A percentile compares a stretch with the other conserved stretches of the same genome.
Conservation (phyloP, 2,329 filamentous ascomycete genomes). For the Fusarium haematococcum region DNA sequence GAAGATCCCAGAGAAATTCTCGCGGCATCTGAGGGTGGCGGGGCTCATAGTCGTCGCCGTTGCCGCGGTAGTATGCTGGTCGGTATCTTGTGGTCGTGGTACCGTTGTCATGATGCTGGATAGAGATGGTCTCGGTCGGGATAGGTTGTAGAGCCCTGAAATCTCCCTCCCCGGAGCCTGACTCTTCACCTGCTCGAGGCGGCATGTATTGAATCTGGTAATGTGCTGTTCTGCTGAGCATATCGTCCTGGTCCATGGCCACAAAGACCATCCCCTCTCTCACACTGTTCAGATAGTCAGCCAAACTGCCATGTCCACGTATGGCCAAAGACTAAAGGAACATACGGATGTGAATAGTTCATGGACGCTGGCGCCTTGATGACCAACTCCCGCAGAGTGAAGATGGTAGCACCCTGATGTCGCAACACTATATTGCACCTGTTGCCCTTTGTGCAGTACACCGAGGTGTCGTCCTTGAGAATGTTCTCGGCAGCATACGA, state of each 20-base stretch:
- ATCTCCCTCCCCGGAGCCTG: conserved; percentile 33
- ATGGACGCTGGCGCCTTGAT: conserved; percentile 82
- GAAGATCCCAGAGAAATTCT: conserved; percentile 62
- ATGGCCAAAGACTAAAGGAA: conserved; percentile 39
- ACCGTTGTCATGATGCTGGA: conserved; percentile 65
- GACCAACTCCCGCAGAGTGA: conserved; percentile 85
- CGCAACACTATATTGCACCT: conserved; percentile 87
- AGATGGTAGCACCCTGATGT: conserved; percentile 83
- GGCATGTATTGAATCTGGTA: conserved; percentile 78
- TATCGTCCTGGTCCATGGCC: conserved; percentile 83
- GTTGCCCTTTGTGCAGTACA: conserved; percentile 91
- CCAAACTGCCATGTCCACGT: conserved; percentile 24
- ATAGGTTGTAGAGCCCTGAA: conserved; percentile 30
- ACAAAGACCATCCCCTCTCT: conserved; percentile 94
- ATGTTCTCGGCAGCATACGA: conserved; percentile 83
- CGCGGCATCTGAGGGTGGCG: conserved; percentile 67
- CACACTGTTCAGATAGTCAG: conserved; percentile 65
- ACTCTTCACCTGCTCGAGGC: conserved; percentile 33
- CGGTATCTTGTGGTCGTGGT: conserved; percentile 60
- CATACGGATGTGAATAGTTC: conserved; percentile 89
- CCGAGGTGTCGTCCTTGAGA: conserved; percentile 81
- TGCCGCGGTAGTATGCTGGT: conserved; percentile 54
- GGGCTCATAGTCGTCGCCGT: conserved; percentile 57
- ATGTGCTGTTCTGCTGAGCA: conserved; percentile 77
- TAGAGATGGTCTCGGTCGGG: conserved; percentile 59